These are phyloP conservation scores for Hypoxylon sp. DNA, from an alignment of 2,329 filamentous ascomycete species.

Conservation along the genomic window DNA sequence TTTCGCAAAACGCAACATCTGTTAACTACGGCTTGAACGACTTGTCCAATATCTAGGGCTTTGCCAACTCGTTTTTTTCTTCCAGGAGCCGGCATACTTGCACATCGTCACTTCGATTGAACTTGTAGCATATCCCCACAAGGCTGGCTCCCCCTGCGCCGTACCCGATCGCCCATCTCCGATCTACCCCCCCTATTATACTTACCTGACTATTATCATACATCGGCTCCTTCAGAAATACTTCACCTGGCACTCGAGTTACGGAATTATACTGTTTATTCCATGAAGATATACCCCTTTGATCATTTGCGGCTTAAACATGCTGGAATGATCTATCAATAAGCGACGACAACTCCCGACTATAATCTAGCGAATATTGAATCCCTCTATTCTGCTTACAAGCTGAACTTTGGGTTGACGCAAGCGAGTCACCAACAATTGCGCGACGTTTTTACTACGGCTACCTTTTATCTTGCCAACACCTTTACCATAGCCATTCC, in stretches of 20 bases:
- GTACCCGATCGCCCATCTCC: conserved; percentile 18
- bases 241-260: neutral
- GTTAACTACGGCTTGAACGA: conserved; percentile 12
- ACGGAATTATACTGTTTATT: neutral
- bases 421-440: neutral
- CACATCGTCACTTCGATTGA: conserved; percentile 1
- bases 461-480: neutral
- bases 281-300: conserved; percentile 13
- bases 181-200: conserved; percentile 1
- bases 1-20: conserved; percentile 26
- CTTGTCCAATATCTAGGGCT: neutral
- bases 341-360: conserved; percentile 26
- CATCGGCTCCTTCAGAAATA: neutral
- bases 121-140: conserved; percentile 8
- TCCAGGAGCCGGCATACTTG: neutral
- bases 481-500: neutral
- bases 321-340: conserved; percentile 24
- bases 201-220: conserved; percentile 1
- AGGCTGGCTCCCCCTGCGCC: conserved; percentile 28
- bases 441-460: neutral
- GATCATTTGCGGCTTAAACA: conserved; percentile 16
- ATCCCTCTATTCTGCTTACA: conserved; percentile 30
- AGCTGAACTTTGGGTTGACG: conserved; percentile 9
- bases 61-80: conserved; percentile 4
- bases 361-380: conserved; percentile 23